Conservation (phyloP, 2,329 filamentous ascomycete genomes). For the Monosporascus sp. region DNA sequence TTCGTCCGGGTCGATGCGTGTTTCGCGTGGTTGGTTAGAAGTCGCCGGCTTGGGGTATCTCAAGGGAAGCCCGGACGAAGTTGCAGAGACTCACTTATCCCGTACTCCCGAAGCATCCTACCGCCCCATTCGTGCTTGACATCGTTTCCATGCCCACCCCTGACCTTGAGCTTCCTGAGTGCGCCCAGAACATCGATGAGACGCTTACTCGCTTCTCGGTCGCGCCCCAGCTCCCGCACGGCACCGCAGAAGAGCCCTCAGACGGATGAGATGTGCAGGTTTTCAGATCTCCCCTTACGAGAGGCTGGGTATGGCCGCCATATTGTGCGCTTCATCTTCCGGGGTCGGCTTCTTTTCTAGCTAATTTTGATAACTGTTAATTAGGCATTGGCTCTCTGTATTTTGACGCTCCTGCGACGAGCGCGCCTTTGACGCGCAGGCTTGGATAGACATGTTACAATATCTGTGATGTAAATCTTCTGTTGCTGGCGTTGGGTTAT, state of each 20-base stretch:
- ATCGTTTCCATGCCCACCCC: background rate
- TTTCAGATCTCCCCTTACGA: background rate
- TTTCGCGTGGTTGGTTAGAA: no score
- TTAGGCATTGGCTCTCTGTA: background rate
- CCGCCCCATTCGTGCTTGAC: background rate
- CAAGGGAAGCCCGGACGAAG: background rate
- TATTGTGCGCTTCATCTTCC: background rate
- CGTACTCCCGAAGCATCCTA: background rate
- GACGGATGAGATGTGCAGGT: background rate
- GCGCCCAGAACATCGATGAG: background rate
- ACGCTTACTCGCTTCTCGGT: background rate
- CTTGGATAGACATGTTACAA: background rate
- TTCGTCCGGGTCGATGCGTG: background rate
- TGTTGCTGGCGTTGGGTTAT: no score
- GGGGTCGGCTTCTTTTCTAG: background rate
- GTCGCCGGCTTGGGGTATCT: no score
- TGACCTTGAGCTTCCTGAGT: background rate
- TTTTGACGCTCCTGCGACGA: background rate
- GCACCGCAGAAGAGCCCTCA: background rate
- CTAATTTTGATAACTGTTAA: background rate
- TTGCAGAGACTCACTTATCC: background rate
- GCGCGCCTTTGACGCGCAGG: background rate
- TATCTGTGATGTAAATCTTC: background rate
- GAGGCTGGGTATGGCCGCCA: background rate
- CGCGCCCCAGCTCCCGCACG: background rate